Evolutionary conservation across 2,329 filamentous ascomycete species (phyloP).

Genomic region (Metarhizium rileyi): DNA sequence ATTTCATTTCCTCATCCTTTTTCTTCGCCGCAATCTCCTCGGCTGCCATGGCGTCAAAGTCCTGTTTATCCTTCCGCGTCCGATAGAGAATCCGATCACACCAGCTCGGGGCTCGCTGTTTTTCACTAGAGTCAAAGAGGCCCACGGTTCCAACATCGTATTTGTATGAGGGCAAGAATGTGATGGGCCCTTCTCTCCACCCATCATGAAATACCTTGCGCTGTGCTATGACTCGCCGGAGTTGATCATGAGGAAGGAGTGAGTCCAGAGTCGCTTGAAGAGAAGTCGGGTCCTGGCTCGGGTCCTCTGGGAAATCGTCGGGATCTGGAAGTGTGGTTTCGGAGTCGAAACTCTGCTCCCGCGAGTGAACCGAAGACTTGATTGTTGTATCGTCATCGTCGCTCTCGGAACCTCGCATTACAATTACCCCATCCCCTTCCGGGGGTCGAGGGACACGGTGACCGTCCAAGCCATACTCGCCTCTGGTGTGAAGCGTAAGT

Average conservation of each 20-base stretch:
- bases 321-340: constrained; percentile 43
- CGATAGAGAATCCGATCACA: constrained; percentile 89
- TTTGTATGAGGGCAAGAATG: constrained; percentile 92
- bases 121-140: constrained; percentile 91
- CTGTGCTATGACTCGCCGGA: constrained; percentile 61
- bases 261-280: constrained; percentile 83
- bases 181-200: constrained; percentile 81
- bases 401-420: constrained; percentile 34
- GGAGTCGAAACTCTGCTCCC: constrained; percentile 29
- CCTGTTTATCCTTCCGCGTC: constrained; percentile 59
- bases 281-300: constrained; percentile 70
- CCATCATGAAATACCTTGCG: constrained; percentile 83
- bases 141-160: constrained; percentile 93
- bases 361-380: constrained; percentile 22
- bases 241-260: constrained; percentile 80
- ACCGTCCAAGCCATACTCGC: constrained; percentile 57
- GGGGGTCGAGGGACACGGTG: constrained; percentile 25
- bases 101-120: constrained; percentile 87
- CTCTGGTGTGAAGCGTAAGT: constrained; percentile 70
- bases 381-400: constrained; percentile 37
- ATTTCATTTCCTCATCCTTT: constrained; percentile 78
- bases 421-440: constrained; percentile 40
- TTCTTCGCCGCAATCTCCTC: constrained; percentile 59
- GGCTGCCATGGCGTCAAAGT: constrained; percentile 51
- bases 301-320: constrained; percentile 58